Conservation (phyloP, 495 filamentous ascomycete species). For the Penicillium daleae region DNA sequence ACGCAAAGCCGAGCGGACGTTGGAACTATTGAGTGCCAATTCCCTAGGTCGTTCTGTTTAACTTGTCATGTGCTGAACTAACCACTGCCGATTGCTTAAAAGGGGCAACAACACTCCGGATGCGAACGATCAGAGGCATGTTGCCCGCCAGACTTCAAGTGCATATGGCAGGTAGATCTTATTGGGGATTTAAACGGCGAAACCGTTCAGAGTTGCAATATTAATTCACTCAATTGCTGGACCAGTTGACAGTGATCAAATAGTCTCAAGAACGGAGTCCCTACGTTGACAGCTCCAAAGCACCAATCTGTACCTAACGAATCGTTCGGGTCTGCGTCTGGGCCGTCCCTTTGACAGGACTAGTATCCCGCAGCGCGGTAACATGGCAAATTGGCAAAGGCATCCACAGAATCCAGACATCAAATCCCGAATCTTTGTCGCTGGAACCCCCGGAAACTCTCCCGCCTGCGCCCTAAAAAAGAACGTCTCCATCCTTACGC, state of each 20-base stretch:
- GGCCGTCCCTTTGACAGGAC: slow-evolving; percentile 11
- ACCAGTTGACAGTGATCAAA: not conserved
- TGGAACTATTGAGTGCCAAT: slow-evolving; percentile 18
- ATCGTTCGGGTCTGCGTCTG: not conserved
- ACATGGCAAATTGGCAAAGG: too few species aligned
- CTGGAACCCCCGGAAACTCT: slow-evolving; percentile 17
- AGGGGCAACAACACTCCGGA: slow-evolving; percentile 10
- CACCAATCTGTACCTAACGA: slow-evolving; percentile 3
- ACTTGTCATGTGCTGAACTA: not conserved
- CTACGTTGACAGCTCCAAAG: not conserved
- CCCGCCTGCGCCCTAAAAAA: slow-evolving; percentile 11
- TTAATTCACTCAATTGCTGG: not conserved
- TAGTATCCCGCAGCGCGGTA: too few species aligned
- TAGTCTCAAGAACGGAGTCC: not conserved
- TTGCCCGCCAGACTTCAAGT: not conserved
- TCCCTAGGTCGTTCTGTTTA: not conserved
- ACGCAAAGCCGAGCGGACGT: slow-evolving; percentile 1
- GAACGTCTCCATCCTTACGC: not conserved
- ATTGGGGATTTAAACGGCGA: not conserved
- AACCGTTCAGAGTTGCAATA: too few species aligned
- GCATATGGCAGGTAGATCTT: slow-evolving; percentile 2
- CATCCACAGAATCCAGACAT: not conserved
- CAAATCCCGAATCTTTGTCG: slow-evolving; percentile 14
- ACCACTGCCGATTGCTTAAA: not conserved
- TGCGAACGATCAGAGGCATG: not conserved